Evolutionary conservation across 768 basidiomycete genomes (phyloP).

Genomic region (Lentinula boryana): DNA sequence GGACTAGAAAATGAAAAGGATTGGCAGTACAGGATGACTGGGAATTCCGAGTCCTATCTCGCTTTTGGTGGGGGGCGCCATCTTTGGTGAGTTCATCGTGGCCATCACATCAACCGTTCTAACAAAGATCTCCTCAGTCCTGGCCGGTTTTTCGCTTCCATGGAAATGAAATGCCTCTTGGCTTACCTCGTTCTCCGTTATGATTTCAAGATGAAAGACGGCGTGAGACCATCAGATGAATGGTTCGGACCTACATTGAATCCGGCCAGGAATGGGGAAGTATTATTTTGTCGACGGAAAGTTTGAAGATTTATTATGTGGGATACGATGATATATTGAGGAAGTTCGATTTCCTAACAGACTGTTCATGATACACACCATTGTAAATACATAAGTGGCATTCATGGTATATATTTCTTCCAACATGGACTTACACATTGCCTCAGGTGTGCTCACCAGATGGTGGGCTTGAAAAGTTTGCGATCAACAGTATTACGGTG

Average conservation of each 20-base stretch:
- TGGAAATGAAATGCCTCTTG: conserved; percentile 31
- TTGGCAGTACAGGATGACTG: conserved; percentile 21
- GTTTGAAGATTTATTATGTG: not conserved
- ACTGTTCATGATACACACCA: too few relatives aligned
- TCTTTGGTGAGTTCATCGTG: conserved; percentile 24
- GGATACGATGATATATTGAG: too few relatives aligned
- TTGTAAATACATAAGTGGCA: too few relatives aligned
- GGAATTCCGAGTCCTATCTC: conserved; percentile 25
- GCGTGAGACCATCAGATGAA: conserved; percentile 27
- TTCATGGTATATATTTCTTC: too few relatives aligned
- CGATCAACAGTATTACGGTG: too few relatives aligned
- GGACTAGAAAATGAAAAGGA: conserved; percentile 10
- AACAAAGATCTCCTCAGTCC: conserved; percentile 21
- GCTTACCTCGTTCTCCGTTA: conserved; percentile 34
- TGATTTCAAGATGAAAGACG: conserved; percentile 28
- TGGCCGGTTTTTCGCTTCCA: conserved; percentile 36
- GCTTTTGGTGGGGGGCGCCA: conserved; percentile 27
- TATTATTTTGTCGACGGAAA: conserved; percentile 6
- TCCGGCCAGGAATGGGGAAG: conserved; percentile 9
- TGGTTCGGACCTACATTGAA: conserved; percentile 17
- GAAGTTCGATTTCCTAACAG: too few relatives aligned
- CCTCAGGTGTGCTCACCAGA: too few relatives aligned
- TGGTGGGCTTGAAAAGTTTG: too few relatives aligned
- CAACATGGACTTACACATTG: too few relatives aligned
- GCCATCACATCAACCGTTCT: not conserved